Evolutionary conservation across 2,329 filamentous ascomycete species (phyloP).

Genomic region (Xylogone sp.): DNA sequence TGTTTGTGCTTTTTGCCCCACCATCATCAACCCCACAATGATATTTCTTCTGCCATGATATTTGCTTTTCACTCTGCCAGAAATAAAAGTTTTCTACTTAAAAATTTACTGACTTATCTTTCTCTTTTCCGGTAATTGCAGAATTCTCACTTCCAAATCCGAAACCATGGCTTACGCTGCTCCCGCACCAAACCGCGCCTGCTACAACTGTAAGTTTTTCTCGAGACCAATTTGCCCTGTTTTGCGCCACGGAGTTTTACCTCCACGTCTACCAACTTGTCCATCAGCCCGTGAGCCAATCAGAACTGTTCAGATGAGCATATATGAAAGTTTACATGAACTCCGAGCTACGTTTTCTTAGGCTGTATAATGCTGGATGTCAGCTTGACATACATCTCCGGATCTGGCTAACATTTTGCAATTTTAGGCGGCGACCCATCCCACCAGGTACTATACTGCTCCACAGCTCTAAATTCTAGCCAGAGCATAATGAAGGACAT

Average conservation of each 20-base stretch:
- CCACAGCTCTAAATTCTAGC: conserved; percentile 29
- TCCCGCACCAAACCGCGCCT: conserved; percentile 33
- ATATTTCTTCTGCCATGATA: neutral
- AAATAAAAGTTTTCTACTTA: no score
- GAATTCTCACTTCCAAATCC: conserved; percentile 12
- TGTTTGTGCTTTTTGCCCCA: neutral
- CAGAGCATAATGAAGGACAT: conserved; percentile 9
- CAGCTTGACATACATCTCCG: conserved; percentile 8
- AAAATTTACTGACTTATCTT: conserved; percentile 5
- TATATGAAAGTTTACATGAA: neutral
- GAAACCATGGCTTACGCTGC: conserved; percentile 27
- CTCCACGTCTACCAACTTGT: no score
- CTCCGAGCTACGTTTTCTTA: neutral
- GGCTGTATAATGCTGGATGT: conserved; percentile 2
- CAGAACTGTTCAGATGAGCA: neutral
- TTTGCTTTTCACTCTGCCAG: neutral
- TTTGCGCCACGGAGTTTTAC: no score
- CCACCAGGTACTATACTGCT: conserved; percentile 58
- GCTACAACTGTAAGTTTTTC: conserved; percentile 47
- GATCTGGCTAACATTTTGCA: conserved; percentile 17
- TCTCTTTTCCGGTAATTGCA: conserved; percentile 5
- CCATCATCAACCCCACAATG: neutral
- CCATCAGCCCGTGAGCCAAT: no score
- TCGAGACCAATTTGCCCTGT: no score
- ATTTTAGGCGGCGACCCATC: conserved; percentile 64